Evolutionary conservation across 306 rosid genomes (phyloP), one percentile per base, ranked within the genome.

Genomic region (Inga oerstediana): DNA sequence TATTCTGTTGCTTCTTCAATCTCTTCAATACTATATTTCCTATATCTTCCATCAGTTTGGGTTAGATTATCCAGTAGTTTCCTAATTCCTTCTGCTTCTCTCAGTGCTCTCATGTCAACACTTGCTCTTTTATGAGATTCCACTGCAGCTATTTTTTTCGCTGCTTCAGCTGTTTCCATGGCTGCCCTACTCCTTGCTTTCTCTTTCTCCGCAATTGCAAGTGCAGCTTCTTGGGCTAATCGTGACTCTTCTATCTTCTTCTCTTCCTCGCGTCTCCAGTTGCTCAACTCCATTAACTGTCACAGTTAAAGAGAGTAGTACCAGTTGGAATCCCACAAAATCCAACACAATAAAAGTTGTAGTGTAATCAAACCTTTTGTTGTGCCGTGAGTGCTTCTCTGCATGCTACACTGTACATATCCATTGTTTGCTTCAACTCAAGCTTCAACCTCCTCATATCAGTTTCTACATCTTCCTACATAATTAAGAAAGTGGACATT

Each of bases 361-460:
- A 65, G 4, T 46, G 4, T 20, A 15, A 46, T 39, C 67, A 35
- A 87, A 95, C 99, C 90, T 91, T 96, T 2, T 91, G 97, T 74
- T 90, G 85, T 74, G 96, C 96, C 30, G 91, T 84, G 7, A 92
- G 88, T 78, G 96, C 93, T 92, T 92, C 96, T 87, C 80, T 92
- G 80, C 96, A 92, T 72, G 96, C 92, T 44, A 88, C 79, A 75
- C 93, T 90, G 81, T 92, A 92, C 96, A 92, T 88, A 80, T 96
- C 98, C 97, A 94, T 92, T 20, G 98, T 96, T 84, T 94, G 97
- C 90, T 94, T 96, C 61, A 96, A 90, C 92, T 96, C 98, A 41
- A 91, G 90, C 91, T 89, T 94, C 82, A 96, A 76, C 88, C 94
- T 92, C 85, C 89, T 92, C 97, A 96, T 90, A 80, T 96, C 97